phyloP scores from a whole-genome alignment of 1,284 basidiomycete species.

The Ustilago xerochloae region DNA sequence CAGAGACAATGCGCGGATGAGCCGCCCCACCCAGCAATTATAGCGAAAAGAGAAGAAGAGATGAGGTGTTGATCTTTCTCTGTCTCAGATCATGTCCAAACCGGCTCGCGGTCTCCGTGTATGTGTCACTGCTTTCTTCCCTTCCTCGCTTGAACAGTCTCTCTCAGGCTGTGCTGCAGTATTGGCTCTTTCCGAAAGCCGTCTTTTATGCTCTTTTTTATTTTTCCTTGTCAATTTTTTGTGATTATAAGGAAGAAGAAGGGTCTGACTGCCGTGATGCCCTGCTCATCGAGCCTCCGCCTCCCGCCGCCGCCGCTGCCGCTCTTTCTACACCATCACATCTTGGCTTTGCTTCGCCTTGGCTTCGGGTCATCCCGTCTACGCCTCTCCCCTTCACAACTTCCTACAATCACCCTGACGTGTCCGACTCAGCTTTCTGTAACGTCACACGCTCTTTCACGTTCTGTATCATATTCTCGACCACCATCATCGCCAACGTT shows the following conservation, averaged over 20 bases:
- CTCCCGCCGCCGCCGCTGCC: not conserved
- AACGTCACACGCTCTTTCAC: not conserved
- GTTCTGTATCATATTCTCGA: not conserved
- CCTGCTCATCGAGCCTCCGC: not conserved
- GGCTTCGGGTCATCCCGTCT: not conserved
- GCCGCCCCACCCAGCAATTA: too few species aligned
- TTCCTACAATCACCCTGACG: not conserved
- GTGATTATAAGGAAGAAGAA: not conserved
- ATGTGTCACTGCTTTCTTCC: not conserved
- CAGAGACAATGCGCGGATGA: too few species aligned
- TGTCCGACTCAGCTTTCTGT: conserved; percentile 1
- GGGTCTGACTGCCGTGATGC: not conserved
- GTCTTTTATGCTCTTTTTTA: not conserved
- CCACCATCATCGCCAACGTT: not conserved
- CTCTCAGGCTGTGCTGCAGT: not conserved
- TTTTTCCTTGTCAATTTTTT: not conserved
- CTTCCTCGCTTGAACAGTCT: too few species aligned
- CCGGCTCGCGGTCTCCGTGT: not conserved
- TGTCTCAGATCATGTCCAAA: not conserved
- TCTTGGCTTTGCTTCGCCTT: not conserved
- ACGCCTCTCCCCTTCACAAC: not conserved
- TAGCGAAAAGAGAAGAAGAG: not conserved
- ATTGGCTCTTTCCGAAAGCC: conserved; percentile 2
- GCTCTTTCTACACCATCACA: conserved; percentile 2
- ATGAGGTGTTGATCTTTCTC: not conserved